Conservation (phyloP, 139 green algal genomes). For the Tetradesmus obliquus region DNA sequence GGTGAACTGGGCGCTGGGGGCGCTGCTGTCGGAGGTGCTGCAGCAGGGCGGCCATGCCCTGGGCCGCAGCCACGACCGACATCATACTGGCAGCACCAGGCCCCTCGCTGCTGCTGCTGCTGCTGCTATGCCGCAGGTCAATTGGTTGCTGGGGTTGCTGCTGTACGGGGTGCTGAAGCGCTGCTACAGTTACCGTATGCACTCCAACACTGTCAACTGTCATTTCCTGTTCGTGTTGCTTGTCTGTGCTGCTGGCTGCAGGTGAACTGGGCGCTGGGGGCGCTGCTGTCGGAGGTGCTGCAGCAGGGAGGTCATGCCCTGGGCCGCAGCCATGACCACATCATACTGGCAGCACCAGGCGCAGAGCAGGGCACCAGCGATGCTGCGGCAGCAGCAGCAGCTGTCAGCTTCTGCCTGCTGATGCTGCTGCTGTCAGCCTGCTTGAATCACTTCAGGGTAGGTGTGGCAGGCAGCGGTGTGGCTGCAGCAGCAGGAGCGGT, state of each 20-base stretch:
- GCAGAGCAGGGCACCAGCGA: not conserved
- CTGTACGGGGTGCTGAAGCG: not conserved
- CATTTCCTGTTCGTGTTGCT: not conserved
- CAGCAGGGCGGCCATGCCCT: not conserved
- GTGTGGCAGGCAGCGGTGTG: not conserved
- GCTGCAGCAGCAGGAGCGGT: not conserved
- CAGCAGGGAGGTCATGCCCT: not conserved
- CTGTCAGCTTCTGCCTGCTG: not conserved
- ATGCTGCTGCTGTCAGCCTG: not conserved
- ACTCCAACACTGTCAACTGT: not conserved
- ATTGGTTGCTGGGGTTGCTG: not conserved
- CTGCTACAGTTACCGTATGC: not conserved
- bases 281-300: not conserved
- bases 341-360: not conserved
- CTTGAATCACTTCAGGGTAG: not conserved
- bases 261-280: slow-evolving; percentile 21
- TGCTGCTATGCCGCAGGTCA: not conserved
- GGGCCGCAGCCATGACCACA: not conserved
- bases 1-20: slow-evolving; percentile 8
- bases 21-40: not conserved
- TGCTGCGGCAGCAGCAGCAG: not conserved
- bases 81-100: not conserved
- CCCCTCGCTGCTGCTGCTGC: not conserved
- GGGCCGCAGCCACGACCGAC: not conserved
- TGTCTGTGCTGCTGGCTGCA: not conserved